Evolutionary conservation across 2,329 filamentous ascomycete genomes (phyloP), one percentile per base, ranked within the genome.

Genomic region (Aulographum hederae): DNA sequence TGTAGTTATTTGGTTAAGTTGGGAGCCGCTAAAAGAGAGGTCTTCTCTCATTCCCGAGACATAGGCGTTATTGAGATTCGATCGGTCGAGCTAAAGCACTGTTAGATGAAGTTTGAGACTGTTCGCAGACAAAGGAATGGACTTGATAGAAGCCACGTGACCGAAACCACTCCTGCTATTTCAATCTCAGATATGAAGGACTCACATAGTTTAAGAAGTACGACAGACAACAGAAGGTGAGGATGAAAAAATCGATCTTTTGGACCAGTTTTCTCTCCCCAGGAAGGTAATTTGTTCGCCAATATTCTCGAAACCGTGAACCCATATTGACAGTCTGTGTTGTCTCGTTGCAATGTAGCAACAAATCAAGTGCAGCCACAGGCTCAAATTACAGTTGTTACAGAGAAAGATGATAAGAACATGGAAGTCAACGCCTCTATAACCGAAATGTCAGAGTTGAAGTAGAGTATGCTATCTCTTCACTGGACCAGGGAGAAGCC

Each of bases 211-310:
- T 44, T 30, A 37, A 25, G 26, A 51, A 53, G 34, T 50, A 55
- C 45, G 51, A 53, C 6, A 74, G 43, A 42, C 69, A 74, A 47
- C 69, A 73, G 42, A 73, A 73, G 0, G 65, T 69, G 28, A 74
- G 47, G 40, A 73, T 73, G 50, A 73, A 73, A 41, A 72, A 73
- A 44, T 73, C 69, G 30, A 72, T 66, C 51, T 69, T 72, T 26
- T 56, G 58, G 4, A 73, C 51, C 18, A 73, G 48, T 36, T 53
- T 56, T 19, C 49, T 46, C 40, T 62, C 58, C 11, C 48, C 51
- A 10, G 48, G 45, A 12, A 46, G 44, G 31, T 39, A 43, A 25
- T 53, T 48, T 5, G 46, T 47, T 8, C 47, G 45, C 19, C 54
- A 33, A 35, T 56, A 54, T 5, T 35, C 30, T 29, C 23, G 34